Evolutionary conservation across 2,329 filamentous ascomycete genomes (phyloP).

Genomic region (Pochonia chlamydosporia): DNA sequence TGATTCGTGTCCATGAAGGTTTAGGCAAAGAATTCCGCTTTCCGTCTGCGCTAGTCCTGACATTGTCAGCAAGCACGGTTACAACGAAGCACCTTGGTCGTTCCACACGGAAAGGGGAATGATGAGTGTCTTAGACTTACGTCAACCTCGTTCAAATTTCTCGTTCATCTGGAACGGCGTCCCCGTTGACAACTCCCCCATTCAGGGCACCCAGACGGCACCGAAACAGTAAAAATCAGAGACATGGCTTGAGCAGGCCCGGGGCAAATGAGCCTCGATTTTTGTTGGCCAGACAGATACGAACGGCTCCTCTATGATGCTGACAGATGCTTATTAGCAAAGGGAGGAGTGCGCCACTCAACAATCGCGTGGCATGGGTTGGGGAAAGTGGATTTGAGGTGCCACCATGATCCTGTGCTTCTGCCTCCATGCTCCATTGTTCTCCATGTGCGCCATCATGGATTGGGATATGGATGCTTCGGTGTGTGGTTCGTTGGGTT

Average conservation of each 20-base stretch:
- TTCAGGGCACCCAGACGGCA: no score
- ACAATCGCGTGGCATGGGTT: conserved; percentile 2
- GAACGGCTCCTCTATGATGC: not conserved
- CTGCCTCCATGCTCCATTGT: no score
- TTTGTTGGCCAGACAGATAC: not conserved
- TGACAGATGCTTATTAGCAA: not conserved
- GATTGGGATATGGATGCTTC: no score
- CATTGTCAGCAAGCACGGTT: no score
- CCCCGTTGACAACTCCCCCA: not conserved
- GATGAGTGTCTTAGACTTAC: no score
- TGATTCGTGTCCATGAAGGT: no score
- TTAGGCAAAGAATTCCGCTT: no score
- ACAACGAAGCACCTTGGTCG: no score
- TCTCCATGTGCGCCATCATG: not conserved
- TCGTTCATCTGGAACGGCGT: not conserved
- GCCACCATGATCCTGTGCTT: not conserved
- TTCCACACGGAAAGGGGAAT: no score
- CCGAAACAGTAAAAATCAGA: not conserved
- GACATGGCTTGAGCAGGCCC: not conserved
- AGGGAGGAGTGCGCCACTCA: not conserved
- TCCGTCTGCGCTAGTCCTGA: no score
- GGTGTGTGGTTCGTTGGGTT: no score
- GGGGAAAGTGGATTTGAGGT: conserved; percentile 1
- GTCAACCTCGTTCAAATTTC: not conserved
- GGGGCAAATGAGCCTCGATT: not conserved